Evolutionary conservation across 768 basidiomycete genomes (phyloP).

Genomic region (Trametes sanguinea): DNA sequence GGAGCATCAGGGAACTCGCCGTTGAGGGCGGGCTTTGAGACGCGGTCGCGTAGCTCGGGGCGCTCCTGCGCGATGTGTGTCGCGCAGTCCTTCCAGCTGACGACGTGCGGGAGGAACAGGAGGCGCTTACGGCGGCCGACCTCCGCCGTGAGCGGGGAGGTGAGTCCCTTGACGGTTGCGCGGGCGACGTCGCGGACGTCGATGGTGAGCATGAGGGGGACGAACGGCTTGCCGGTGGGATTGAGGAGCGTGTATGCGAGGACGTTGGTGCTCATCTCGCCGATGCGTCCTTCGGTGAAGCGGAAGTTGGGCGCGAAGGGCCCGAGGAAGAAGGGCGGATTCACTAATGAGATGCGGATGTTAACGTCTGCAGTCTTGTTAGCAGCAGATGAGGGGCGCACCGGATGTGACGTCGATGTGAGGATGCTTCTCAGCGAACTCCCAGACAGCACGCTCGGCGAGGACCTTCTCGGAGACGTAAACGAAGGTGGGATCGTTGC

Average conservation of each 20-base stretch:
- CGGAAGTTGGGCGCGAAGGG: conserved; percentile 21
- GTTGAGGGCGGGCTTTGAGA: conserved; percentile 1
- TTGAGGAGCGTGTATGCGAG: conserved; percentile 5
- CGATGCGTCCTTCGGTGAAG: not conserved
- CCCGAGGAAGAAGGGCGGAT: conserved; percentile 16
- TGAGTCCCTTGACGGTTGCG: conserved; percentile 32
- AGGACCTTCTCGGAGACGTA: conserved; percentile 28
- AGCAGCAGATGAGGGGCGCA: not conserved
- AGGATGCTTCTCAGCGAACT: conserved; percentile 30
- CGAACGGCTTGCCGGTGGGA: not conserved
- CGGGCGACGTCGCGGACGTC: conserved; percentile 41
- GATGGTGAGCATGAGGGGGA: not conserved
- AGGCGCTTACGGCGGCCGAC: conserved; percentile 11
- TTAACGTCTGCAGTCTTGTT: too few relatives aligned
- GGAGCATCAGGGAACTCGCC: conserved; percentile 1
- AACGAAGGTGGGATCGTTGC: conserved; percentile 13
- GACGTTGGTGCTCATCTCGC: conserved; percentile 13
- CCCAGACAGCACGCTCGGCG: conserved; percentile 36
- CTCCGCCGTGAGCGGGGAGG: conserved; percentile 1
- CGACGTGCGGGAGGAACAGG: conserved; percentile 5
- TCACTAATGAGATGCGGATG: conserved; percentile 3
- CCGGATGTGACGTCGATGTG: conserved; percentile 29
- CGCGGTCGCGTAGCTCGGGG: conserved; percentile 15
- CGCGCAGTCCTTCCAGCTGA: conserved; percentile 7
- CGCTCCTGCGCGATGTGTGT: conserved; percentile 9